Percentiles rank a stretch among this genome's conserved stretches.
Conservation (phyloP, 257 asterid species). For the Fraxinus pennsylvanica region DNA sequence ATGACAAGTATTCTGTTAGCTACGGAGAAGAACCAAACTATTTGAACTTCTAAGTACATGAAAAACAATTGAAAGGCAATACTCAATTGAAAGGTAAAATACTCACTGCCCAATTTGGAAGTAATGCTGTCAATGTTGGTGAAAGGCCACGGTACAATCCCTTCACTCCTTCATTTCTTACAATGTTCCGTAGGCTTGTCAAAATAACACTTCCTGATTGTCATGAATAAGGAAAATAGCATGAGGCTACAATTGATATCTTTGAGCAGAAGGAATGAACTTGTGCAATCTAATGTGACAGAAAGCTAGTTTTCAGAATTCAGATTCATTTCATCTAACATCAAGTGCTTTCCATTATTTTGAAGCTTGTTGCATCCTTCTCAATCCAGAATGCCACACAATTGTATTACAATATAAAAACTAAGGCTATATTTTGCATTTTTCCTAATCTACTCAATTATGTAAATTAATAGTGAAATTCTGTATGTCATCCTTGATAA, state of each 20-base stretch:
- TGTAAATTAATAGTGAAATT: neutral
- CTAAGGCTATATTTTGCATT: neutral
- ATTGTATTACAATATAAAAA: slow-evolving; percentile 1
- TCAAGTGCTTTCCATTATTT: neutral
- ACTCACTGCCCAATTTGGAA: slow-evolving; percentile 99
- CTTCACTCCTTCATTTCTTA: slow-evolving; percentile 73
- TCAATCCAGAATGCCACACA: neutral
- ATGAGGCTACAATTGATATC: slow-evolving; percentile 13
- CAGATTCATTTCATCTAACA: neutral
- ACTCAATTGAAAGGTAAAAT: slow-evolving; percentile 8
- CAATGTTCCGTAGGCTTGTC: slow-evolving; percentile 67
- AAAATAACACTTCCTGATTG: slow-evolving; percentile 80
- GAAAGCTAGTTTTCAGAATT: neutral
- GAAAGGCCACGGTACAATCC: slow-evolving; percentile 99
- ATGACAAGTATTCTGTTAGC: slow-evolving; percentile 30
- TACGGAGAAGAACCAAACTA: neutral
- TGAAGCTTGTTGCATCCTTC: neutral
- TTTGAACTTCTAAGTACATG: neutral
- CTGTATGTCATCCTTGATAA: neutral
- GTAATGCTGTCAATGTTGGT: slow-evolving; percentile 88
- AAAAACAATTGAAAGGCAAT: slow-evolving; percentile 12
- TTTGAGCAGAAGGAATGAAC: neutral
- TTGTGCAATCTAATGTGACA: neutral
- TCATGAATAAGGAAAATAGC: slow-evolving; percentile 26
- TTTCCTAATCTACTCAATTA: neutral